These are phyloP conservation scores for Maudiozyma serrabonitensis DNA, from an alignment of 805 yeast species.

Conservation along the genomic window DNA sequence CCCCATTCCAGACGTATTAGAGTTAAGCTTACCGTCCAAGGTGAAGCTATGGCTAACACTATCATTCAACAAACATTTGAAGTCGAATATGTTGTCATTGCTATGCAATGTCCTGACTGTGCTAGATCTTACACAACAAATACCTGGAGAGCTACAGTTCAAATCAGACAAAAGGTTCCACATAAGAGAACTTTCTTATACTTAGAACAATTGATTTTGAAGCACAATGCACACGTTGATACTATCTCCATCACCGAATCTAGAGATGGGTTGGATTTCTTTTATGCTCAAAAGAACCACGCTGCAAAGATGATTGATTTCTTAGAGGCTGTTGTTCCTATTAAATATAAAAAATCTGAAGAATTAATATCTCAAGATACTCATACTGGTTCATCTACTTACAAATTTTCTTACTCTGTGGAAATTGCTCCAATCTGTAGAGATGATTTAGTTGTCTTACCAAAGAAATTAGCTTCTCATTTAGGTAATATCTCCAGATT, in stretches of 20 bases:
- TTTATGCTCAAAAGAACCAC: constrained; percentile 77
- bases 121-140: constrained; percentile 93
- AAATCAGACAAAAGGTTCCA: constrained; percentile 92
- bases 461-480: constrained; percentile 73
- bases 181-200: constrained; percentile 95
- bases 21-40: constrained; percentile 87
- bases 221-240: constrained; percentile 85
- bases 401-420: constrained; percentile 84
- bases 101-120: constrained; percentile 98
- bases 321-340: constrained; percentile 74
- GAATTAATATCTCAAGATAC: constrained; percentile 88
- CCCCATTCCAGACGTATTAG: constrained; percentile 95
- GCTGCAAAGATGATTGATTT: constrained; percentile 93
- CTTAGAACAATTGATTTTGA: constrained; percentile 88
- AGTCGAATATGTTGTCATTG: constrained; percentile 85
- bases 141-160: constrained; percentile 97
- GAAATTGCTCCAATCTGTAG: constrained; percentile 95
- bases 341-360: constrained; percentile 72
- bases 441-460: constrained; percentile 89
- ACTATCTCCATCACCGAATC: constrained; percentile 89
- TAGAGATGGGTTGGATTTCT: constrained; percentile 91
- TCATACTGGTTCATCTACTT: constrained; percentile 79
- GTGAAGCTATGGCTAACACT: constrained; percentile 88
- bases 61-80: constrained; percentile 90
- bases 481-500: constrained; percentile 76